A percentile compares a stretch with the other conserved stretches of the same genome.
phyloP scores from a whole-genome alignment of 768 basidiomycete species.

The Solioccasus polychromus region DNA sequence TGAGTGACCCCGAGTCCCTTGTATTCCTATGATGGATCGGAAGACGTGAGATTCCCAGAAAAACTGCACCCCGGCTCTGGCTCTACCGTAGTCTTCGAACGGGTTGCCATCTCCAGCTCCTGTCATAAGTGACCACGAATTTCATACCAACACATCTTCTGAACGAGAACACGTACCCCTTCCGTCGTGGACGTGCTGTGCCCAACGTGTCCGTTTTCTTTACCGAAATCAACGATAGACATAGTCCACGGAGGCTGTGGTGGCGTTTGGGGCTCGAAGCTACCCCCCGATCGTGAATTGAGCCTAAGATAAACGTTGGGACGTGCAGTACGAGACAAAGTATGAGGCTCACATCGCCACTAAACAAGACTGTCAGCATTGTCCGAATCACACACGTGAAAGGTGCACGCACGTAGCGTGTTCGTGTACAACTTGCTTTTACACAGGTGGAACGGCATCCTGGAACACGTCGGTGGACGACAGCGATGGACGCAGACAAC shows the following conservation, averaged over 20 bases:
- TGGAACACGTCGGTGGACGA: not conserved
- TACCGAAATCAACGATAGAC: constrained; percentile 4
- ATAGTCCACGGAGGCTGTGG: constrained; percentile 7
- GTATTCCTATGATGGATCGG: constrained; percentile 1
- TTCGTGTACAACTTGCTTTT: constrained; percentile 25
- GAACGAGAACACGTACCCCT: constrained; percentile 1
- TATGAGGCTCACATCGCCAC: constrained; percentile 15
- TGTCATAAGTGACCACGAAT: constrained; percentile 6
- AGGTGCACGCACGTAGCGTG: constrained; percentile 14
- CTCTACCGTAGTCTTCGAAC: not conserved
- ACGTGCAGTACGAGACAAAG: not conserved
- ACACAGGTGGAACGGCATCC: constrained; percentile 22
- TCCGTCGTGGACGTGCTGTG: constrained; percentile 3
- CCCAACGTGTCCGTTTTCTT: not conserved
- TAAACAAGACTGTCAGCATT: constrained; percentile 1
- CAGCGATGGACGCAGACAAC: not conserved
- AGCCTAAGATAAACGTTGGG: constrained; percentile 7
- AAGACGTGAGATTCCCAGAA: not conserved
- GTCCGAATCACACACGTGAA: not conserved
- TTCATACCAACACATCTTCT: too few relatives aligned
- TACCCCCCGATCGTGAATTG: constrained; percentile 9
- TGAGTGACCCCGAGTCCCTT: too few relatives aligned
- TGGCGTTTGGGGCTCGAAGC: constrained; percentile 1
- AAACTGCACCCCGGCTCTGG: not conserved
- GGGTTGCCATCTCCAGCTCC: constrained; percentile 7